phyloP scores from a whole-genome alignment of 2,329 filamentous ascomycete genomes.

The Eutypella sp. region DNA sequence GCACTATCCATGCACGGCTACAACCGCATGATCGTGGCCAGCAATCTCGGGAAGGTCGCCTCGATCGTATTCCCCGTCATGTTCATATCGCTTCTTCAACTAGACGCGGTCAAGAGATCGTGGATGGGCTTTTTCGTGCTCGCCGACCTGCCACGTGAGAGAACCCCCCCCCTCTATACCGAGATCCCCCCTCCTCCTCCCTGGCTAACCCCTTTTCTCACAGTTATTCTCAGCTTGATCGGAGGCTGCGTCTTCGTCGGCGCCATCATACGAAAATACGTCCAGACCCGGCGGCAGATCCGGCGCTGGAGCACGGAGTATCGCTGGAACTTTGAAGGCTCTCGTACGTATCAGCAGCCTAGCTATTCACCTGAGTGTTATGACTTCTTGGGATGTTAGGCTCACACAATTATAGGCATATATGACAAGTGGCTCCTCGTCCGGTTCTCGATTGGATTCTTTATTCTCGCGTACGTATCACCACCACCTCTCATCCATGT shows the following conservation, averaged over 20 bases:
- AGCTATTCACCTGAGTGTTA: too few species aligned
- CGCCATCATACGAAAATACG: conserved; percentile 35
- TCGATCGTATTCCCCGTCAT: conserved; percentile 11
- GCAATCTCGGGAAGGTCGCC: conserved; percentile 8
- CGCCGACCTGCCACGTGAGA: conserved; percentile 12
- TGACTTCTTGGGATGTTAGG: background rate
- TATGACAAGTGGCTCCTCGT: conserved; percentile 42
- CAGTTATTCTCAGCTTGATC: conserved; percentile 36
- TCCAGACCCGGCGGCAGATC: conserved; percentile 30
- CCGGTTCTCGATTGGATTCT: conserved; percentile 40
- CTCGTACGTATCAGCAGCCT: too few species aligned
- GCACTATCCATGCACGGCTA: conserved; percentile 12
- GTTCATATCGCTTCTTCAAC: conserved; percentile 12
- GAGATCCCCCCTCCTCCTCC: background rate
- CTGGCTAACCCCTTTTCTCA: background rate
- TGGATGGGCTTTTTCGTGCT: conserved; percentile 10
- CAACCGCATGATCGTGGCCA: conserved; percentile 3
- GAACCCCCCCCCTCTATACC: background rate
- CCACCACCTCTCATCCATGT: background rate
- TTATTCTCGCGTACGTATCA: conserved; percentile 33
- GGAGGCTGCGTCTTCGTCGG: conserved; percentile 32
- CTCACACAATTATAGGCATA: conserved; percentile 23
- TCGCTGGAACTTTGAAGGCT: conserved; percentile 17
- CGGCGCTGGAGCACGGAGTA: conserved; percentile 28
- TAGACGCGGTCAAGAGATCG: conserved; percentile 6